A percentile compares a stretch with the other conserved stretches of the same genome.
Conservation (phyloP, 2,329 filamentous ascomycete species). For the Botryotinia convoluta region DNA sequence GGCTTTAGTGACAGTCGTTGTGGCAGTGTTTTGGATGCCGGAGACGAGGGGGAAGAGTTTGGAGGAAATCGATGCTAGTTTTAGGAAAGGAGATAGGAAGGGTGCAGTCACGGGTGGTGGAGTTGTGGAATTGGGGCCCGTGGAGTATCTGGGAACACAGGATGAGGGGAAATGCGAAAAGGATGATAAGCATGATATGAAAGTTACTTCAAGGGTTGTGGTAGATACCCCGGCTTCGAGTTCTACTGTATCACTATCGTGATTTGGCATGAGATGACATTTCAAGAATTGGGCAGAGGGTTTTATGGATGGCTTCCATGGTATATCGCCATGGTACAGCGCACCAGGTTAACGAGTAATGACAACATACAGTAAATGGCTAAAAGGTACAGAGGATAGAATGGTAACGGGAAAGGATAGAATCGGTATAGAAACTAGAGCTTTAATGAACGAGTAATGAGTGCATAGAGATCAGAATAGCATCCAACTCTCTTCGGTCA, state of each 20-base stretch:
- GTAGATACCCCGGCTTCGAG: background rate
- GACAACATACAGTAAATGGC: background rate
- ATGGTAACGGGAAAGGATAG: background rate
- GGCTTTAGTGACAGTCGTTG: slow-evolving; percentile 37
- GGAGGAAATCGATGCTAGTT: slow-evolving; percentile 32
- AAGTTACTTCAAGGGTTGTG: background rate
- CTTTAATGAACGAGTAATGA: background rate
- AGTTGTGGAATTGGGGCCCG: background rate
- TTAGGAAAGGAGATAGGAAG: slow-evolving; percentile 20
- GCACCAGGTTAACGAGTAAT: background rate
- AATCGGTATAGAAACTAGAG: background rate
- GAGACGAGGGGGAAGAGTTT: slow-evolving; percentile 31
- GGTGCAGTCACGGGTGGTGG: background rate
- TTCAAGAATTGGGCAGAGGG: background rate
- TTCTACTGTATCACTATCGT: background rate
- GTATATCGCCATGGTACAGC: background rate
- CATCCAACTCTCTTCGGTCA: background rate
- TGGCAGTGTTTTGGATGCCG: slow-evolving; percentile 36
- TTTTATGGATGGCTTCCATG: background rate
- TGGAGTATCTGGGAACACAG: background rate
- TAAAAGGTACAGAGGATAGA: background rate
- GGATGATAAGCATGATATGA: background rate
- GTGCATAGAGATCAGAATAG: background rate
- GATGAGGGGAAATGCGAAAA: background rate
- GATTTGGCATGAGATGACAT: background rate